These are phyloP conservation scores for Ustilago trichophora DNA, from an alignment of 1,284 basidiomycete species.

Conservation along the genomic window DNA sequence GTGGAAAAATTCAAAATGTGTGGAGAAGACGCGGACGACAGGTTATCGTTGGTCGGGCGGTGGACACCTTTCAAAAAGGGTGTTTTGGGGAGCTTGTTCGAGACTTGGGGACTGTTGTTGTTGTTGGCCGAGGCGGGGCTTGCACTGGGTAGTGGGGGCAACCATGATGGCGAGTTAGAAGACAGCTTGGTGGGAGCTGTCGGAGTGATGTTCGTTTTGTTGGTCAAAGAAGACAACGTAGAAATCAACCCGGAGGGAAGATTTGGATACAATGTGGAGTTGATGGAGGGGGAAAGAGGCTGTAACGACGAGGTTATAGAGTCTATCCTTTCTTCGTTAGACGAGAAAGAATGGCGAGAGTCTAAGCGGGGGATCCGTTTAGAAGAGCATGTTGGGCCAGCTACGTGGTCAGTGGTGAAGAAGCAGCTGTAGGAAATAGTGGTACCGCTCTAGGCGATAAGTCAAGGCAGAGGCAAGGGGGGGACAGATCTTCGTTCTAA, in stretches of 20 bases:
- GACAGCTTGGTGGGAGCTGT: slow-evolving; percentile 49
- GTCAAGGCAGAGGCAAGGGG: too few relatives aligned
- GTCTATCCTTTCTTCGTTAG: slow-evolving; percentile 48
- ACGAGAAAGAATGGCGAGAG: slow-evolving; percentile 36
- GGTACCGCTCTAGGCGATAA: slow-evolving; percentile 22
- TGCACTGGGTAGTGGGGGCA: slow-evolving; percentile 34
- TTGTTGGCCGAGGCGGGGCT: slow-evolving; percentile 47
- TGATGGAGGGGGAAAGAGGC: slow-evolving; percentile 29
- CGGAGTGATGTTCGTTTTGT: slow-evolving; percentile 23
- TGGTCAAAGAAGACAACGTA: slow-evolving; percentile 49
- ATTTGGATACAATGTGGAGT: slow-evolving; percentile 29
- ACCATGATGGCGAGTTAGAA: slow-evolving; percentile 43
- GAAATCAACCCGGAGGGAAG: slow-evolving; percentile 52
- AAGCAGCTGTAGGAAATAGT: slow-evolving; percentile 49
- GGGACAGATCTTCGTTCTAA: slow-evolving; percentile 4
- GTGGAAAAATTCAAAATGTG: slow-evolving; percentile 30
- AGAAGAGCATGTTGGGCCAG: slow-evolving; percentile 55
- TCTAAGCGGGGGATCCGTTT: slow-evolving; percentile 48
- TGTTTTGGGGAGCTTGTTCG: slow-evolving; percentile 20
- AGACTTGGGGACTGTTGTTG: slow-evolving; percentile 8
- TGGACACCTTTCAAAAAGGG: slow-evolving; percentile 49
- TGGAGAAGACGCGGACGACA: slow-evolving; percentile 1
- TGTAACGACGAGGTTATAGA: slow-evolving; percentile 41
- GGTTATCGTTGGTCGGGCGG: slow-evolving; percentile 50
- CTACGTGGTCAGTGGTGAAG: slow-evolving; percentile 45